Percentiles rank a stretch among this genome's conserved stretches.
Conservation (phyloP, 208 protist genomes). For the Leishmania guyanensis region DNA sequence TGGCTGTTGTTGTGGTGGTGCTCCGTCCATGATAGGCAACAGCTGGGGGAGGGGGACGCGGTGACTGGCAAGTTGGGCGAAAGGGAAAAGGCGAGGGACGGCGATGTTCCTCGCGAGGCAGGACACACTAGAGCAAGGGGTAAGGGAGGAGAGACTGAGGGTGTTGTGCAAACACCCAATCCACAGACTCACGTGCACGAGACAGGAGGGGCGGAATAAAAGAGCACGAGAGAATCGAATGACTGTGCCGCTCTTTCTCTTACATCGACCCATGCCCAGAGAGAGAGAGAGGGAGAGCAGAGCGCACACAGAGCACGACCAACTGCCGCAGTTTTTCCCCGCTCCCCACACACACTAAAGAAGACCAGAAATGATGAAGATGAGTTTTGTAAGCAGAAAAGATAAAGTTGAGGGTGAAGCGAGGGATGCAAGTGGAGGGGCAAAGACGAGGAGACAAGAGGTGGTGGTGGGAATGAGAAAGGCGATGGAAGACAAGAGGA, state of each 20-base stretch:
- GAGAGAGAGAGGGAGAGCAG: background rate
- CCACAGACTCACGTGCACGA: background rate
- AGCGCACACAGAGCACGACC: no score
- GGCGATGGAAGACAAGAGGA: background rate
- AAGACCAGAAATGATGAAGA: background rate
- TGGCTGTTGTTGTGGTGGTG: background rate
- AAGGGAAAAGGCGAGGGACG: background rate
- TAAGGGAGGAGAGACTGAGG: no score
- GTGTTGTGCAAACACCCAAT: background rate
- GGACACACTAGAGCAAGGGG: background rate
- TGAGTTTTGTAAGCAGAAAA: no score
- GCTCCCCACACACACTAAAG: background rate
- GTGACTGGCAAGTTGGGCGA: background rate
- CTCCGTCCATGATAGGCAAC: background rate
- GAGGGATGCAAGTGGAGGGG: slow-evolving; percentile 4
- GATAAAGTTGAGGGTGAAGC: no score
- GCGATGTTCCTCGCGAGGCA: background rate
- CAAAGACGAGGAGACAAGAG: background rate
- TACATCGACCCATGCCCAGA: background rate
- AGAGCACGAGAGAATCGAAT: background rate
- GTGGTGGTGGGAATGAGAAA: background rate
- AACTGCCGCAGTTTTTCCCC: no score
- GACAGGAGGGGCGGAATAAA: background rate
- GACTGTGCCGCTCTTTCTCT: background rate
- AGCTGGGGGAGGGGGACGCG: background rate